Base-by-base conservation (phyloP, 2,329 filamentous ascomycete genomes). In the Penicillium frequentans region DNA sequence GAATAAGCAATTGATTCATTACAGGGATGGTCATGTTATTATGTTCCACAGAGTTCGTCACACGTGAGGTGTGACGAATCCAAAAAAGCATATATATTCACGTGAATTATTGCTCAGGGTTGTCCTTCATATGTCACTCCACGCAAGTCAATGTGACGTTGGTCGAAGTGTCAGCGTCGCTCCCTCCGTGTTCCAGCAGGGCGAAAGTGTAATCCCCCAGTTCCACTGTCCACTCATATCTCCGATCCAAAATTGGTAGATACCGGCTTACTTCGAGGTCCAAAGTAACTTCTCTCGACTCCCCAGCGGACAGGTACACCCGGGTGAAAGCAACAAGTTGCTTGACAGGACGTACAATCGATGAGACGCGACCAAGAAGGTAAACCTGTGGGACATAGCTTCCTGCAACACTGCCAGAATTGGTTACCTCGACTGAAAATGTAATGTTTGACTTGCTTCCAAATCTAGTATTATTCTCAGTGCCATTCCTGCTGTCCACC, bases 251-350 rank as follows among this genome's bases (percentile, higher is more conserved):
- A 26, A 80, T 73, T 1, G 69, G 70, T 21, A 81, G 64, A 63
- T 78, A 81, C 26, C 77, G 67, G 77, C 69, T 4, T 24, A 57
- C 55, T 24, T 57, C 55, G 14, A 57, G 11, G 19, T 33, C n/a
- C 45, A 57, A 39, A 5, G 50, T 57, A 11, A 77, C 68, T 3
- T 37, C 64, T 4, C 42, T 61, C 42, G 68, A 68, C 48, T 77
- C 68, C 3, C 73, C 72, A 1, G 68, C 57, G 1, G 63, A 66
- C 14, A 81, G 57, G 54, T 80, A 75, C 1, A 77, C 69, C 2
- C 77, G 65, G 29, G 67, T 58, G 55, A 81, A 79, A 9, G 76
- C 75, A 5, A 80, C 73, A 5, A 81, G 70, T 60, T 81, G 78
- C 55, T 70, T 75, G 1, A 76, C 70, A 0, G 78, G 75, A 58